Evolutionary conservation across 192 early-diverging fungal species (phyloP).

Genomic region (Rhizophagus clarus): DNA sequence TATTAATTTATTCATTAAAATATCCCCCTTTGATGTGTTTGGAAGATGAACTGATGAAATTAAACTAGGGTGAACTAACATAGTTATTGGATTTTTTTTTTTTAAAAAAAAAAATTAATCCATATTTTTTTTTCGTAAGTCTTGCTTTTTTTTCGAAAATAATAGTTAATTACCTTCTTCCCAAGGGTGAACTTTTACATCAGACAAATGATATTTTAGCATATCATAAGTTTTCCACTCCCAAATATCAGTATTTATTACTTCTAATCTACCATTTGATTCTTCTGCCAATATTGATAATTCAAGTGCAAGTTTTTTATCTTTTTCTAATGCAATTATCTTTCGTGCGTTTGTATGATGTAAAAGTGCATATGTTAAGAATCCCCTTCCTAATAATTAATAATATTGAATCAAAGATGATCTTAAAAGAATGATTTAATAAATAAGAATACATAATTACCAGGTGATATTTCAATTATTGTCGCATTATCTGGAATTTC

Average conservation of each 20-base stretch:
- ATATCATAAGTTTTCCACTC: no score
- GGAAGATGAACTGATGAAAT: no score
- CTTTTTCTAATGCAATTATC: neutral
- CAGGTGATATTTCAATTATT: slow-evolving; percentile 2
- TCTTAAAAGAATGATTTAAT: neutral
- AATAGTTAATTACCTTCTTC: slow-evolving; percentile 7
- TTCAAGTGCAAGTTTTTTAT: neutral
- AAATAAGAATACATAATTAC: neutral
- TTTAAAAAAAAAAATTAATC: neutral
- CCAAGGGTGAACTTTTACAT: neutral
- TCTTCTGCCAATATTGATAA: neutral
- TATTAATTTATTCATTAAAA: no score
- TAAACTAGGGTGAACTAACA: no score
- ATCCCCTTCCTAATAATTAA: neutral
- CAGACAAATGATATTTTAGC: neutral
- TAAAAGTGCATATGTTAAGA: neutral
- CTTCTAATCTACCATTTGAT: neutral
- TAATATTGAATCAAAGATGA: neutral
- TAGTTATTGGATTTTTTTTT: neutral
- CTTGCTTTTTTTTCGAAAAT: neutral
- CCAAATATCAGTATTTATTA: neutral
- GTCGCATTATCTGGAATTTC: slow-evolving; percentile 5
- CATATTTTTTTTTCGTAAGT: no score
- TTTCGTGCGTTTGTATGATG: neutral
- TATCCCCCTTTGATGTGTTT: no score